Evolutionary conservation across 164 flowering plant genomes (phyloP).

Genomic region (Vitis labrusca): DNA sequence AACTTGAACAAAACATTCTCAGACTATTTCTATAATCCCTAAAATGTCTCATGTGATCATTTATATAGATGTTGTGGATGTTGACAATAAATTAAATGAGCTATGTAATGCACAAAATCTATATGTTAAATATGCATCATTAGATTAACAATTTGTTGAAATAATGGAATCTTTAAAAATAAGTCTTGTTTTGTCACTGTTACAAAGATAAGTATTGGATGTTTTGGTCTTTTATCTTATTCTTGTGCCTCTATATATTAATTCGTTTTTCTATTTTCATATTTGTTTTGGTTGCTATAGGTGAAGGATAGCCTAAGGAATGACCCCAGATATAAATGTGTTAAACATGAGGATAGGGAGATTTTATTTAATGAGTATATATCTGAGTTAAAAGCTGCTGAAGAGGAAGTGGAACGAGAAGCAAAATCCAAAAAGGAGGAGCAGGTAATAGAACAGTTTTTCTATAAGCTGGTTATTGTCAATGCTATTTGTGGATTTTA

Average conservation of each 20-base stretch:
- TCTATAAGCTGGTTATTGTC: no score
- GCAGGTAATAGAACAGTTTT: slow-evolving; percentile 46
- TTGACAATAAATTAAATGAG: no score
- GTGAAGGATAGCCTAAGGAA: slow-evolving; percentile 81
- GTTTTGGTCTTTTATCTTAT: neutral
- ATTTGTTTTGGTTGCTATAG: slow-evolving; percentile 32
- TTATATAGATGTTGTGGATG: no score
- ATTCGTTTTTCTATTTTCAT: neutral
- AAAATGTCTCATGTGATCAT: no score
- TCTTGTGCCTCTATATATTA: neutral
- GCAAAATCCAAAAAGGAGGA: slow-evolving; percentile 74
- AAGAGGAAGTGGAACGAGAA: slow-evolving; percentile 53
- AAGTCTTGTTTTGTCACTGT: neutral
- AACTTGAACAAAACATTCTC: no score
- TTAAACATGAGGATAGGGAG: slow-evolving; percentile 92
- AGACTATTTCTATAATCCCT: no score
- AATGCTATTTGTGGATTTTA: no score
- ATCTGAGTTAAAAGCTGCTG: slow-evolving; percentile 67
- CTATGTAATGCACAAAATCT: no score
- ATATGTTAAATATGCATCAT: neutral
- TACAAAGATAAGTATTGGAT: neutral
- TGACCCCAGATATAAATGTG: slow-evolving; percentile 87
- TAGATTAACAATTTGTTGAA: neutral
- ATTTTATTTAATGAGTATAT: slow-evolving; percentile 71
- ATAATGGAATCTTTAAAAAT: neutral